Percentiles rank a stretch among this genome's conserved stretches.
phyloP scores from a whole-genome alignment of 2,329 filamentous ascomycete species.

The Fusarium continuum region DNA sequence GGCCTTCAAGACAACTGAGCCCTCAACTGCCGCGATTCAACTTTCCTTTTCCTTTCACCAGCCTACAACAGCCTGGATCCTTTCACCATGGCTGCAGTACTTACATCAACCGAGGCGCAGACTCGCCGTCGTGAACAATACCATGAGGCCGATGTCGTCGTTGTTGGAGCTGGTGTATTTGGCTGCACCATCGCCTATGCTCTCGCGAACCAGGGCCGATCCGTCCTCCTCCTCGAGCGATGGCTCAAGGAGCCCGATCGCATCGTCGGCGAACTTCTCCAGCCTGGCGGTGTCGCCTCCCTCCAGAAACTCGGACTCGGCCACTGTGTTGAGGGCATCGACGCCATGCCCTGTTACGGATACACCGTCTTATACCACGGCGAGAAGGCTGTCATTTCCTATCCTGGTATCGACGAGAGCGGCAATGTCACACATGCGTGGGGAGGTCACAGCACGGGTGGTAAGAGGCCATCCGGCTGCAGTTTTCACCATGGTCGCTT shows the following conservation, averaged over 20 bases:
- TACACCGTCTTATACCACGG: constrained; percentile 89
- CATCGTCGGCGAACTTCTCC: constrained; percentile 94
- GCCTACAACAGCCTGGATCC: constrained; percentile 11
- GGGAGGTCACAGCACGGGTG: constrained; percentile 48
- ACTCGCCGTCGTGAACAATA: constrained; percentile 61
- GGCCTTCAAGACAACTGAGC: constrained; percentile 12
- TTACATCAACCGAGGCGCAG: constrained; percentile 51
- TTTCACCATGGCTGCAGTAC: constrained; percentile 46
- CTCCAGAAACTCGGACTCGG: constrained; percentile 81
- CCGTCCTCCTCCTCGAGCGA: constrained; percentile 87
- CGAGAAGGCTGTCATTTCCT: constrained; percentile 77
- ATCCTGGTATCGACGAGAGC: constrained; percentile 70
- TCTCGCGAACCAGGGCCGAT: constrained; percentile 87
- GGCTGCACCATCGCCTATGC: constrained; percentile 88
- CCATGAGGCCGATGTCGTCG: constrained; percentile 82
- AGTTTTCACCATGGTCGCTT: constrained; percentile 96
- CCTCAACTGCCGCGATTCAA: constrained; percentile 3
- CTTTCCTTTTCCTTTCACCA: background rate
- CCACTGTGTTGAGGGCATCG: constrained; percentile 87
- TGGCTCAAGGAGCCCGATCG: constrained; percentile 92
- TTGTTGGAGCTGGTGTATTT: constrained; percentile 90
- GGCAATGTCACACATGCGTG: constrained; percentile 53
- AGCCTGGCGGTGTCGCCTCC: constrained; percentile 88
- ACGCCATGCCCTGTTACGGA: constrained; percentile 82
- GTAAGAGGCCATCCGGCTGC: constrained; percentile 70